Evolutionary conservation across 1,139 yeast species (phyloP).

Genomic region (Arxiozyma heterogenica): DNA sequence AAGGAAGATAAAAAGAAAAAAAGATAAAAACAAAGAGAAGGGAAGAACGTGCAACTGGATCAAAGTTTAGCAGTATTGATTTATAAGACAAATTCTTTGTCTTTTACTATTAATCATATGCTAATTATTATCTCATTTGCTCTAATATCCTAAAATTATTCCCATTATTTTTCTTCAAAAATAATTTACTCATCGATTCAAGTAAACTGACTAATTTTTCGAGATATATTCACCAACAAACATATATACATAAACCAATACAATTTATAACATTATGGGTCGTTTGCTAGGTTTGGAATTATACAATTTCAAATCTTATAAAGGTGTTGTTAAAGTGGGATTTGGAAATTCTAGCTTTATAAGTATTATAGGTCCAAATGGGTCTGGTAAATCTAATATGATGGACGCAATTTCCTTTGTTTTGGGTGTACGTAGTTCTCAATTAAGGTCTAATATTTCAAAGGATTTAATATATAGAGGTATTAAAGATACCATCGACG

Average conservation of each 20-base stretch:
- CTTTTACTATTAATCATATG: too few species aligned
- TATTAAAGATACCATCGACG: constrained; percentile 27
- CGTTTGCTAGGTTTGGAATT: constrained; percentile 66
- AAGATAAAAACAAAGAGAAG: too few species aligned
- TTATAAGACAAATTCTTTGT: too few species aligned
- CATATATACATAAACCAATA: background rate
- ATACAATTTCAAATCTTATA: constrained; percentile 82
- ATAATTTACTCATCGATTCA: too few species aligned
- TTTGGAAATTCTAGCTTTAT: constrained; percentile 80
- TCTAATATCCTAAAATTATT: too few species aligned
- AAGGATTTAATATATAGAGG: constrained; percentile 80
- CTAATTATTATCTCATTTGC: too few species aligned
- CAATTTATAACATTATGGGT: constrained; percentile 44
- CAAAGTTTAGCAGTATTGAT: too few species aligned
- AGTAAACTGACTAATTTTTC: too few species aligned
- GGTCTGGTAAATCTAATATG: constrained; percentile 95
- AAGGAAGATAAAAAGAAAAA: too few species aligned
- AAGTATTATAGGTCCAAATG: constrained; percentile 94
- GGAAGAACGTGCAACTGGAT: too few species aligned
- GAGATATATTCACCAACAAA: background rate
- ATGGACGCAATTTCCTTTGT: constrained; percentile 98
- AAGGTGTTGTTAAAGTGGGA: constrained; percentile 66
- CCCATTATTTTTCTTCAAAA: too few species aligned
- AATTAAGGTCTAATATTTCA: constrained; percentile 65
- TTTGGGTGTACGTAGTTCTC: constrained; percentile 71